Conservation (phyloP, 108 stramenopile species). For the Mayamaea pseudoterrestris region DNA sequence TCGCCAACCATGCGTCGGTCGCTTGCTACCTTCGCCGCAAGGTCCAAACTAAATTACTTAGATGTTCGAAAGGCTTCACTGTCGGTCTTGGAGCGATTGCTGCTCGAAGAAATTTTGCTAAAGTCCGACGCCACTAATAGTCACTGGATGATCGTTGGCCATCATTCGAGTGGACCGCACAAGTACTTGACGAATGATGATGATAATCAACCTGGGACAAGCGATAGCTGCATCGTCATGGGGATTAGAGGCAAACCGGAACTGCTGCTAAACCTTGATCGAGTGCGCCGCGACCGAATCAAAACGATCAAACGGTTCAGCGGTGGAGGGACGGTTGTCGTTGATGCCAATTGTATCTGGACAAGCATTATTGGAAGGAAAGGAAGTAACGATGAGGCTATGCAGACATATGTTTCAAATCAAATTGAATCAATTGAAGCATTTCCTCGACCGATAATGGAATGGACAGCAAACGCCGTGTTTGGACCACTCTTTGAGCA, state of each 20-base stretch:
- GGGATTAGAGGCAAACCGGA: slow-evolving; percentile 85
- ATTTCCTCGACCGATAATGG: slow-evolving; percentile 81
- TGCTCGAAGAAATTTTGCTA: slow-evolving; percentile 76
- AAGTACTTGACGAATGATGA: background rate
- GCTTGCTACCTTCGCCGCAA: too few species aligned
- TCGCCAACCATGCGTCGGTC: too few species aligned
- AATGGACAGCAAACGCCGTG: slow-evolving; percentile 64
- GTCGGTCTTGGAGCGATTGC: slow-evolving; percentile 66
- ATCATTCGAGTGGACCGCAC: slow-evolving; percentile 31
- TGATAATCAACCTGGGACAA: slow-evolving; percentile 17
- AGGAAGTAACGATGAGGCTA: background rate
- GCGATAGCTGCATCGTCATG: slow-evolving; percentile 39
- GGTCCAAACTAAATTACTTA: too few species aligned
- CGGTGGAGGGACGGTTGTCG: slow-evolving; percentile 92
- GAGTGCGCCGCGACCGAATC: slow-evolving; percentile 41
- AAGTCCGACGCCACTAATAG: slow-evolving; percentile 29
- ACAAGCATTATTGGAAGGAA: slow-evolving; percentile 72
- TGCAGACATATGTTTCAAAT: background rate
- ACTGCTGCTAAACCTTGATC: slow-evolving; percentile 34
- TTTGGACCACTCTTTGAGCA: slow-evolving; percentile 58
- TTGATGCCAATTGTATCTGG: slow-evolving; percentile 72
- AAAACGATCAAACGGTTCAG: slow-evolving; percentile 77
- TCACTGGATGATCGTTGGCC: slow-evolving; percentile 61
- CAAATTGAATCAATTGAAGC: slow-evolving; percentile 20
- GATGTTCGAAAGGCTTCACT: too few species aligned